Evolutionary conservation across 2,329 filamentous ascomycete genomes (phyloP), one percentile per base, ranked within the genome.

Genomic region (Talaromyces atroroseus): DNA sequence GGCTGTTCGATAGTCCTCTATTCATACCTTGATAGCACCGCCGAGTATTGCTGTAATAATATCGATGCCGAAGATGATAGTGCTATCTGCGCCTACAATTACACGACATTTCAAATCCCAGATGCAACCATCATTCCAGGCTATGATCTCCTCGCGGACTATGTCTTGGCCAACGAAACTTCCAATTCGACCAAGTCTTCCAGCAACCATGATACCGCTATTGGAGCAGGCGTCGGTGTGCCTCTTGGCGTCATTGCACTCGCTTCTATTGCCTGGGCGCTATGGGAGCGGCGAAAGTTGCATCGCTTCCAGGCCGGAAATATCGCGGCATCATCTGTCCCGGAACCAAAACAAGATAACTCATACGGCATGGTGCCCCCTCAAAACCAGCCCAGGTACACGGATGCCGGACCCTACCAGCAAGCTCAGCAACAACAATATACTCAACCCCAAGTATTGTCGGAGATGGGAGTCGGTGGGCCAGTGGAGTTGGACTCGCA

Each of bases 191-290:
- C 21, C 14, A 48, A 8, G n/a, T 24, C 11, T 20, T 47, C 42
- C 52, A 40, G 20, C n/a, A 49, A 54, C 32, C 61, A 64, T 18
- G 58, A 64, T 20, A 57, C 61, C 1, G 62, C 64, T 1, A 60
- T 70, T 14, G 67, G 68, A 23, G 8, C 48, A 29, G 52, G 52
- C 4, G 59, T 71, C 7, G 68, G 68, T 24, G 58, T 69, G 16
- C 65, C 68, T 6, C 58, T 70, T 0, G 68, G 66, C 1, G 24
- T 68, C 16, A 63, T 70, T 45, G 68, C 66, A 4, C 32, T 69
- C 10, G 61, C 50, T n/a, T 61, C 66, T n/a, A 46, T 70, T 4
- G 58, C 40, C 2, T 70, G 67, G 66, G 65, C 64, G 5, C 26
- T 68, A 5, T 66, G 60, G 58, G 68, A 71, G 42, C 60, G 66